phyloP scores from a whole-genome alignment of 2,329 filamentous ascomycete genomes.

The Aspergillus quadricinctus region DNA sequence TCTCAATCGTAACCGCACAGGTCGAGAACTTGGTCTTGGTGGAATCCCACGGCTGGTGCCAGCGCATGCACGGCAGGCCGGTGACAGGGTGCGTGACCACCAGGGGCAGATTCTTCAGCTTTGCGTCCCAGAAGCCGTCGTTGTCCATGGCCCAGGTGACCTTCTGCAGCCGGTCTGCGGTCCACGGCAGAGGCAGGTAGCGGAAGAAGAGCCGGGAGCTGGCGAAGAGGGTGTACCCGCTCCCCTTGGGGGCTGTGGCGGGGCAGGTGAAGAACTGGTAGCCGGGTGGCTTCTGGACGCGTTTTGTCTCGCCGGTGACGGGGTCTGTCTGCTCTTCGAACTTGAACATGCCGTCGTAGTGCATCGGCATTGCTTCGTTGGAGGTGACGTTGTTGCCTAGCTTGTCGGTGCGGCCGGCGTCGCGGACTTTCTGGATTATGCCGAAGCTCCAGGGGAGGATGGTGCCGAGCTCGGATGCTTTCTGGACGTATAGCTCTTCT shows the following conservation, averaged over 20 bases:
- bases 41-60: slow-evolving; percentile 53
- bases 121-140: slow-evolving; percentile 44
- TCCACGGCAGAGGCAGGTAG: slow-evolving; percentile 39
- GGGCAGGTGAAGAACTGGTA: slow-evolving; percentile 53
- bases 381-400: slow-evolving; percentile 52
- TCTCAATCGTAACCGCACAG: background rate
- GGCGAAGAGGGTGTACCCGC: slow-evolving; percentile 53
- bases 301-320: slow-evolving; percentile 37
- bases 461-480: slow-evolving; percentile 46
- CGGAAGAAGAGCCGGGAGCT: slow-evolving; percentile 49
- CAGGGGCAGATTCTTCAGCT: slow-evolving; percentile 43
- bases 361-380: slow-evolving; percentile 54
- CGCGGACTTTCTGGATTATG: slow-evolving; percentile 49
- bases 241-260: slow-evolving; percentile 43
- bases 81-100: slow-evolving; percentile 46
- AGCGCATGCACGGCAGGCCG: slow-evolving; percentile 48
- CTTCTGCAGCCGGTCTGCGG: slow-evolving; percentile 33
- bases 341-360: slow-evolving; percentile 57
- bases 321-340: slow-evolving; percentile 40
- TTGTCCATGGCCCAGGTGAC: slow-evolving; percentile 51
- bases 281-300: slow-evolving; percentile 43
- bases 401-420: slow-evolving; percentile 41
- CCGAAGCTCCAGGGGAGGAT: slow-evolving; percentile 53
- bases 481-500: slow-evolving; percentile 44
- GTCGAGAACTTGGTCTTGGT: slow-evolving; percentile 46